phyloP scores from a whole-genome alignment of 257 asterid genomes.

The Solanum infundibuliforme region DNA sequence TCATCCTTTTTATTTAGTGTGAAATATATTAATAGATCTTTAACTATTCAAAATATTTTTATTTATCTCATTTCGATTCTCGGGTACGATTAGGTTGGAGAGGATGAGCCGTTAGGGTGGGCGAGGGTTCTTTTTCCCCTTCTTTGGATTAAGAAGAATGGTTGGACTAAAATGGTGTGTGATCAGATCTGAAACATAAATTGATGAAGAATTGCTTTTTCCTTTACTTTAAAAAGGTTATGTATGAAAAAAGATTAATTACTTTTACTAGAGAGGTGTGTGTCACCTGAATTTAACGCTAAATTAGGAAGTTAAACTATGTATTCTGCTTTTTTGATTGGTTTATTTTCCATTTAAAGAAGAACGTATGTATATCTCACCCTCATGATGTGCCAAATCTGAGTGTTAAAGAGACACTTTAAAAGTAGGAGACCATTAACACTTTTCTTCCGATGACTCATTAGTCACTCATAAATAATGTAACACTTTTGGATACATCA shows the following conservation, averaged over 20 bases:
- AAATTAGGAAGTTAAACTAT: not conserved
- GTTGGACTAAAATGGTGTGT: not conserved
- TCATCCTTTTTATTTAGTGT: not conserved
- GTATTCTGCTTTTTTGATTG: not conserved
- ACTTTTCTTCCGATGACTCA: not conserved
- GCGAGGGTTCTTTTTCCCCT: not conserved
- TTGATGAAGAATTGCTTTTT: not conserved
- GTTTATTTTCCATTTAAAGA: not conserved
- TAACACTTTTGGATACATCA: not conserved
- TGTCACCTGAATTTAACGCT: not conserved
- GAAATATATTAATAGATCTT: too few relatives aligned
- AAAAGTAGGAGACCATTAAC: too few relatives aligned
- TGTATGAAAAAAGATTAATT: not conserved
- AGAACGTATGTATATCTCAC: not conserved
- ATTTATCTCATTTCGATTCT: not conserved
- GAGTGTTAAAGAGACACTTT: not conserved
- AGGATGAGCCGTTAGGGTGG: not conserved
- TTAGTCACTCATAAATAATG: not conserved
- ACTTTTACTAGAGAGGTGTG: not conserved
- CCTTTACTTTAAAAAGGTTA: not conserved
- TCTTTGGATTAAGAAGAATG: not conserved
- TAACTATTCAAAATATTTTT: not conserved
- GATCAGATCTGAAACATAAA: not conserved
- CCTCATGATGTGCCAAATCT: not conserved
- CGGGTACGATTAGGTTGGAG: not conserved